Evolutionary conservation across 352 stramenopile genomes (phyloP).

Genomic region (Aphanomyces invadans): DNA sequence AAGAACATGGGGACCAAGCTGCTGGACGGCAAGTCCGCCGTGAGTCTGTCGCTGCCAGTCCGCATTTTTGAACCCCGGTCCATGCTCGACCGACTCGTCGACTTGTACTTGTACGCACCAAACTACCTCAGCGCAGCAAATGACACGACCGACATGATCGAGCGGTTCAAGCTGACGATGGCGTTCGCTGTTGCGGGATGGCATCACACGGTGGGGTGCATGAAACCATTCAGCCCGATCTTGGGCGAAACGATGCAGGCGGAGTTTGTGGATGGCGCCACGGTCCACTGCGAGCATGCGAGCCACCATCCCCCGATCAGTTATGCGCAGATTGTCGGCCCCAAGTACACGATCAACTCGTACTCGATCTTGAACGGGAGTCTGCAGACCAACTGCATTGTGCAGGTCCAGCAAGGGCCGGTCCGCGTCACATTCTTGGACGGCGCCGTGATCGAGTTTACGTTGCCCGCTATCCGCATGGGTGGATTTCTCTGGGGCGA

Average conservation of each 20-base stretch:
- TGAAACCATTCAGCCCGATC: constrained; percentile 84
- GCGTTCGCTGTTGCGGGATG: constrained; percentile 65
- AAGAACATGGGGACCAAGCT: constrained; percentile 64
- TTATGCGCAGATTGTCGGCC: constrained; percentile 69
- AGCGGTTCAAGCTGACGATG: constrained; percentile 78
- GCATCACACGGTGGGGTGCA: constrained; percentile 69
- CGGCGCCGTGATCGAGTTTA: constrained; percentile 59
- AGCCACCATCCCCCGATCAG: constrained; percentile 81
- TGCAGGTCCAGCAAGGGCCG: constrained; percentile 70
- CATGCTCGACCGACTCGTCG: constrained; percentile 69
- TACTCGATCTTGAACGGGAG: constrained; percentile 67
- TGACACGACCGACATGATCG: constrained; percentile 49
- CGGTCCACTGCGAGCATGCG: constrained; percentile 76
- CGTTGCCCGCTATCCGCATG: constrained; percentile 62
- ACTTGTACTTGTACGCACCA: constrained; percentile 73
- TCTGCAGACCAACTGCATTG: constrained; percentile 78
- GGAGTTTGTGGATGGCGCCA: constrained; percentile 63
- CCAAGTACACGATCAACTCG: constrained; percentile 62
- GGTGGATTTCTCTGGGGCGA: constrained; percentile 75
- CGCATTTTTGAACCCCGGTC: constrained; percentile 80
- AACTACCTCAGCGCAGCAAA: constrained; percentile 62
- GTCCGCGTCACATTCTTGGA: constrained; percentile 65
- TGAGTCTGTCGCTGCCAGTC: constrained; percentile 77
- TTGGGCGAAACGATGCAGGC: constrained; percentile 73
- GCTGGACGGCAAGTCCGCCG: constrained; percentile 55